These are phyloP conservation scores for Nitzschia sp. DNA, from an alignment of 108 stramenopile genomes.

Conservation along the genomic window DNA sequence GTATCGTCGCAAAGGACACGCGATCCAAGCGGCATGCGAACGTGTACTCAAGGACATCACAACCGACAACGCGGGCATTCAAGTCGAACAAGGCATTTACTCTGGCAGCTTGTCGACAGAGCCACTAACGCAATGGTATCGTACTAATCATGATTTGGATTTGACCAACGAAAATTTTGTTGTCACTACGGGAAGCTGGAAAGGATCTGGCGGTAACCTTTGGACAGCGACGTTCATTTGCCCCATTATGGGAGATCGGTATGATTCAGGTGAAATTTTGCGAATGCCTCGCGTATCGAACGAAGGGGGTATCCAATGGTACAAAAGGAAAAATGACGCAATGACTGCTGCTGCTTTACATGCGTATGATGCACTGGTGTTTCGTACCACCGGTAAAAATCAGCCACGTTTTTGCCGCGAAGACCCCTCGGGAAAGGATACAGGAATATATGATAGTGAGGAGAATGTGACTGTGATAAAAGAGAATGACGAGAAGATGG, in stretches of 20 bases:
- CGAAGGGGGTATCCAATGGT: slow-evolving; percentile 16
- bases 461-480: not conserved
- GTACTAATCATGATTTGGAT: slow-evolving; percentile 2
- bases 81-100: not conserved
- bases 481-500: not conserved
- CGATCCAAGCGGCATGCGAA: slow-evolving; percentile 42
- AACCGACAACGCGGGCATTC: not conserved
- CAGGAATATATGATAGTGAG: not conserved
- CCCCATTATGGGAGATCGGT: slow-evolving; percentile 29
- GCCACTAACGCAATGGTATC: slow-evolving; percentile 17
- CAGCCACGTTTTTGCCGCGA: slow-evolving; percentile 45
- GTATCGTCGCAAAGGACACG: slow-evolving; percentile 32
- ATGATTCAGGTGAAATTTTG: slow-evolving; percentile 16
- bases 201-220: slow-evolving; percentile 7
- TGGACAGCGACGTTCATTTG: slow-evolving; percentile 47
- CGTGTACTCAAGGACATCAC: slow-evolving; percentile 31
- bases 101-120: not conserved
- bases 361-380: slow-evolving; percentile 37
- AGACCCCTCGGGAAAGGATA: slow-evolving; percentile 16
- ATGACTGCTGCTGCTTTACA: slow-evolving; percentile 39
- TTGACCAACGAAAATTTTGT: slow-evolving; percentile 35
- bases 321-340: slow-evolving; percentile 34
- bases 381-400: slow-evolving; percentile 8
- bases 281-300: not conserved
- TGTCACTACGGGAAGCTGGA: slow-evolving; percentile 7